Percentiles rank a stretch among this genome's conserved stretches.
phyloP scores from a whole-genome alignment of 208 protist species.

The Acanthamoeba culbertsoni region DNA sequence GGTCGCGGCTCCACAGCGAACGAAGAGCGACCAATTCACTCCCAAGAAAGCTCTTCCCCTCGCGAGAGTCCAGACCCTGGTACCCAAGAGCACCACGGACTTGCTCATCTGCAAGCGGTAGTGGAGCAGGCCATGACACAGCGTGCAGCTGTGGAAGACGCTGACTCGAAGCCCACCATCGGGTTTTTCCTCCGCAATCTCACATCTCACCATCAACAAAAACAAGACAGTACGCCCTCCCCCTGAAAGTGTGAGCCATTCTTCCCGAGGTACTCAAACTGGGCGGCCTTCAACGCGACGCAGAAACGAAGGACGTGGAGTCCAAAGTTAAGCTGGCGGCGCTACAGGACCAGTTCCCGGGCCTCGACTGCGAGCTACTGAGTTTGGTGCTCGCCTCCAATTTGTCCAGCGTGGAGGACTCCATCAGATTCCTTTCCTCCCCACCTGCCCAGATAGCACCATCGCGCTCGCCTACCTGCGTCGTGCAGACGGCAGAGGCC shows the following conservation, averaged over 20 bases:
- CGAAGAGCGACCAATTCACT: too few species aligned
- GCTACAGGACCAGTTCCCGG: not conserved
- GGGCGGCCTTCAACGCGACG: too few species aligned
- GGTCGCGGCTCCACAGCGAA: too few species aligned
- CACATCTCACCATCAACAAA: not conserved
- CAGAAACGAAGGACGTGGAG: not conserved
- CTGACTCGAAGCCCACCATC: not conserved
- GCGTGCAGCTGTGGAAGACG: not conserved
- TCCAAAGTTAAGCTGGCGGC: not conserved
- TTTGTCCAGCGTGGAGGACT: slow-evolving; percentile 12
- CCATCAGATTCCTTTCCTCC: not conserved
- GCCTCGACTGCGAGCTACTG: not conserved
- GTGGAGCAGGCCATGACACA: not conserved
- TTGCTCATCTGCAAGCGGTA: not conserved
- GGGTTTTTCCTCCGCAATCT: not conserved
- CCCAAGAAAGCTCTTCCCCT: too few species aligned
- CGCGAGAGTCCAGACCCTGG: too few species aligned
- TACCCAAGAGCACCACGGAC: not conserved
- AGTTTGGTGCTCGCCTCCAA: slow-evolving; percentile 10
- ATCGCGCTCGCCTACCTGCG: not conserved
- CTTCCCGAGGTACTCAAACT: too few species aligned
- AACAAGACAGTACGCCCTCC: not conserved
- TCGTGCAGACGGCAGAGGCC: slow-evolving; percentile 10
- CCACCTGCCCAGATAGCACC: not conserved
- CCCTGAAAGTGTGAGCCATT: too few species aligned